Conservation (phyloP, 768 basidiomycete genomes). For the Kwoniella bestiolae region DNA sequence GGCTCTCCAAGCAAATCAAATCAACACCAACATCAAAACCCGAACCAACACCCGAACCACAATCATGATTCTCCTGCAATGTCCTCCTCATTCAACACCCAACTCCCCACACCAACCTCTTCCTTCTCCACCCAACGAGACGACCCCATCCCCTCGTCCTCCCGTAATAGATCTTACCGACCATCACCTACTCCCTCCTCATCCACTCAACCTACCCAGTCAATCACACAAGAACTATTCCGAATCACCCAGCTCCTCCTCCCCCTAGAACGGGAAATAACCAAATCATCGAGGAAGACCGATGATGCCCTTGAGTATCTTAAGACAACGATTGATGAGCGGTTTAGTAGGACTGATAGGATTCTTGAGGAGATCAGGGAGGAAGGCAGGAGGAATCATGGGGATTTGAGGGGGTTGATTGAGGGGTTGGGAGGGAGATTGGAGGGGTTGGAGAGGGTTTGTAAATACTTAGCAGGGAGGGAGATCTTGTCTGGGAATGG, state of each 20-base stretch:
- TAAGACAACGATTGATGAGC: background rate
- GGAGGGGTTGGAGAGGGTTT: background rate
- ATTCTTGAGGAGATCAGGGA: background rate
- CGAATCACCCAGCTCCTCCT: conserved; percentile 9
- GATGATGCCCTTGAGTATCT: background rate
- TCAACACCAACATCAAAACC: no score
- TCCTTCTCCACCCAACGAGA: background rate
- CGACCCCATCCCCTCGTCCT: background rate
- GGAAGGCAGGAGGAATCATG: background rate
- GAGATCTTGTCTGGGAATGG: background rate
- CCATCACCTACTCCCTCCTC: background rate
- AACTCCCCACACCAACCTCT: conserved; percentile 1
- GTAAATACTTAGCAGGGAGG: background rate
- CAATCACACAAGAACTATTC: conserved; percentile 11
- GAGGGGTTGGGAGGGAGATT: background rate
- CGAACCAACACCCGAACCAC: background rate
- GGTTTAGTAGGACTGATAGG: background rate
- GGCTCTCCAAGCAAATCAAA: background rate
- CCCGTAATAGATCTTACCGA: background rate
- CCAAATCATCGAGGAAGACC: background rate
- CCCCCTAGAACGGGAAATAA: background rate
- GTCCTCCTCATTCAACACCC: background rate
- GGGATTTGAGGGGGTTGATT: background rate
- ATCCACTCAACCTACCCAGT: background rate
- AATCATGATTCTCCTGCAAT: background rate